A percentile compares a stretch with the other conserved stretches of the same genome.
Conservation (phyloP, 371 early-diverging fungal genomes). For the Syncephalastrum contaminatum region DNA sequence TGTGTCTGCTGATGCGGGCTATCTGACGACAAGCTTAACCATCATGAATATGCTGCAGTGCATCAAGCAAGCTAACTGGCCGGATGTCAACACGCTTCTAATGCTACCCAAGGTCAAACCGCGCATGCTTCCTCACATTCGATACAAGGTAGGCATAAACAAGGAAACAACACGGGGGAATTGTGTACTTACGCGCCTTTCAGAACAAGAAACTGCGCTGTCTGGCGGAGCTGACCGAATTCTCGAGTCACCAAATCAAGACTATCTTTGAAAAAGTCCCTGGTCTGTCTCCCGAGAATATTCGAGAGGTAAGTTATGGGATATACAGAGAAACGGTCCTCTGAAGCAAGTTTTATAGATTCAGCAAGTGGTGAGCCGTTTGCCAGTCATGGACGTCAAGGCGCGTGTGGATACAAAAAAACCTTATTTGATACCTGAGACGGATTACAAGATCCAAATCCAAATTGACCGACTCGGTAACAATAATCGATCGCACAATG, state of each 20-base stretch:
- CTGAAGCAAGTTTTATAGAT: constrained; percentile 32
- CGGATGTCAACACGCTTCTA: constrained; percentile 66
- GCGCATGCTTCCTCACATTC: constrained; percentile 35
- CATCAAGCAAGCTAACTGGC: constrained; percentile 89
- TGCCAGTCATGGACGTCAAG: constrained; percentile 61
- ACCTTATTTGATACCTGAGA: constrained; percentile 44
- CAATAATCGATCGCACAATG: constrained; percentile 51
- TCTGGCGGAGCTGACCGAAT: constrained; percentile 45
- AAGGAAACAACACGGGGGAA: background rate
- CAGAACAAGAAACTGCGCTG: constrained; percentile 38
- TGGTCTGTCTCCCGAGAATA: constrained; percentile 31
- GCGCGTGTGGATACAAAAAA: constrained; percentile 38
- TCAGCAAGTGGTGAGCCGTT: constrained; percentile 47
- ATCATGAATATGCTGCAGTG: constrained; percentile 81
- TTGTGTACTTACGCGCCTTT: background rate
- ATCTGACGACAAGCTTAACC: constrained; percentile 58
- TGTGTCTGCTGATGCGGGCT: constrained; percentile 73
- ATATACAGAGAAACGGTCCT: background rate
- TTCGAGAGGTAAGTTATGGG: constrained; percentile 32
- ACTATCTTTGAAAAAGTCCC: constrained; percentile 48
- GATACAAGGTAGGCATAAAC: constrained; percentile 25
- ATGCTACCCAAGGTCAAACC: constrained; percentile 69
- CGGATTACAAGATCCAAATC: constrained; percentile 52
- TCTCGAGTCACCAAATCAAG: constrained; percentile 49
- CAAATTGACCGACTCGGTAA: constrained; percentile 35